Base-by-base conservation (phyloP, 2,329 filamentous ascomycete genomes). In the Exophiala oligosperma region DNA sequence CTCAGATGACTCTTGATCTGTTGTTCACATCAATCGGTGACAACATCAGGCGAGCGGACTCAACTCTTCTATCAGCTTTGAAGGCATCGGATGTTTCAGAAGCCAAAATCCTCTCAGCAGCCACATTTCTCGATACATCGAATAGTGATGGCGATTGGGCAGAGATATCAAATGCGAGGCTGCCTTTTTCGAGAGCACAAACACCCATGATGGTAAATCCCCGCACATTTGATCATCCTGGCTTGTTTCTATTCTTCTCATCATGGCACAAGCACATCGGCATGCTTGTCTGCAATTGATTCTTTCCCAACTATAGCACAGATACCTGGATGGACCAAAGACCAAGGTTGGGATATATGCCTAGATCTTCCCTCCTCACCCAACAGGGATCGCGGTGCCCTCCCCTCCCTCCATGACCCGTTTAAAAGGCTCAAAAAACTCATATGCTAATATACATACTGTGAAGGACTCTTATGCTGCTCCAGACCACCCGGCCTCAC, bases 1-100 rank as follows among this genome's bases (percentile, higher is more conserved):
- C 92, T 0, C 94, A 99, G 73, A 87, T 99, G 69, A 84, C 91
- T 0, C 86, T 99, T 54, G 93, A 97, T 69, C 84, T 95, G 41
- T 81, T 97, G 50, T 99, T 95, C 76, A 86, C 88, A 62, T 93
- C 90, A 46, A 85, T 96, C 51, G 85, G 85, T 57, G 77, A 83
- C 17, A 89, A 87, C 59, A 84, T 95, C 54, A 84, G 89, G 64
- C 85, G 90, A 52, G 76, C 79, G 2, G 81, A 83, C 12, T 80
- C 85, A 1, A 76, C 83, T 1, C 81, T 90, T 4, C 86, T 94
- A 64, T 81, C 88, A 0, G 92, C 91, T 1, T 79, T 97, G 11
- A 84, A 85, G 53, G 82, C 85, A 2, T 87, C 89, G 40, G 93
- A 97, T 72, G 77, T 86, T 0, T 92, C 91, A 1, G 93, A 97